Base-by-base conservation (phyloP, 768 basidiomycete species). In the Crucibulum laeve region DNA sequence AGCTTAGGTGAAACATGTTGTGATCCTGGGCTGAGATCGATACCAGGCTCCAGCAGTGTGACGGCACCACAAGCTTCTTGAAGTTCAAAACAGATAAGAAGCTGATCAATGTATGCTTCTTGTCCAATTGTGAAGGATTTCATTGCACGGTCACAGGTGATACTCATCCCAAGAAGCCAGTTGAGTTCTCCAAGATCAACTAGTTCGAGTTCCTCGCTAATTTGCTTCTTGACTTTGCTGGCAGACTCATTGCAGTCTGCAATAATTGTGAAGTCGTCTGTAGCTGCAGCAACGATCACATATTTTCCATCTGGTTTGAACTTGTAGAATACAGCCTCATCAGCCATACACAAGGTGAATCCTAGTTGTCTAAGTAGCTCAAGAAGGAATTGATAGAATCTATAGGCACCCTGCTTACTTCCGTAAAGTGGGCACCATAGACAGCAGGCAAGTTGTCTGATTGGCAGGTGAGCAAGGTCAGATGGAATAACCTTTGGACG, bases 241-340 rank as follows among this genome's bases (percentile, higher is more conserved):
- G 44, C 21, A n/a, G 47, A 43, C 4, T 21, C n/a, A 18, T 45
- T 22, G 5, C 47, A 47, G 28, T 54, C 26, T 13, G 53, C 50
- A 7, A 60, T 43, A 15, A 65, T 51, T 0, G 58, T 57, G 45
- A 61, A 59, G 47, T 69, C 57, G 38, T 69, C 65, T 8, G 54
- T 58, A 5, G 56, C 52, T 5, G 48, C 49, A 17, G 50, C 55
- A 5, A 61, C 19, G 13, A 60, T 53, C 4, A 42, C 46, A 38
- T 43, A 51, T 5, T 14, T 46, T 15, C 43, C 41, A 14, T 54
- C 40, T 8, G 40, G 21, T 10, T 45, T 34, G 23, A 56, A 34
- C 14, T 44, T 47, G 38, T 50, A 56, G 41, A 55, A 62, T 2
- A 63, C 40, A 4, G 59, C 59, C 13, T 54, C 41, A 28, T 61